Base-by-base conservation (phyloP, 306 rosid genomes). In the Abrus pulchellus region DNA sequence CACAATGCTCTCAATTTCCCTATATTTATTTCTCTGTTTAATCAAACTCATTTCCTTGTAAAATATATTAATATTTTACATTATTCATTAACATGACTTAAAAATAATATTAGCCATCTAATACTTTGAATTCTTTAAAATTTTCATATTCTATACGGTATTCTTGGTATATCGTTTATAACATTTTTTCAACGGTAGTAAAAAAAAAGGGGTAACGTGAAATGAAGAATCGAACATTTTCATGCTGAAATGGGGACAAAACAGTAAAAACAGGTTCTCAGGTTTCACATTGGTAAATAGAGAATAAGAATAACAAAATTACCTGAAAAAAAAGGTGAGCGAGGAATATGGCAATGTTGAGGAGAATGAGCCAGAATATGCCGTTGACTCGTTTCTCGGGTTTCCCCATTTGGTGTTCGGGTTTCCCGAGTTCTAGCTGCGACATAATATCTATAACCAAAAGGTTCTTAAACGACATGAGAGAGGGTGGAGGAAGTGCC, bases 301-400 rank as follows among this genome's bases (percentile, higher is more conserved):
- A 59, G 13, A 29, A 54, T 0, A 20, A 20, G 20, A 20, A 20
- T 20, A 20, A 0, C 9, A 29, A 45, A 68, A 14, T 14, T 57
- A 76, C 99, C 97, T 83, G 93, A 62, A 93, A 89, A 38, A 91
- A 74, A 75, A 93, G 97, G 89, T 95, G 98, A 1, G 97, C 93
- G 4, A 89, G 76, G 63, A 79, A 95, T 70, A 93, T 62, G 45
- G 92, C 99, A 77, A 95, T 84, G 75, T 91, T 93, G 41, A 90
- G 89, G 78, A 95, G 96, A 70, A 95, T 70, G 77, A 95, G 79
- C 98, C 97, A 95, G 83, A 93, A 93, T 85, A 95, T 93, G 34
- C 99, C 99, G 3, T 85, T 95, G 33, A 86, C 94, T 27, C 84
- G 98, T 82, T 83, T 89, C 70, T 87, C 89, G 0, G 87, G 92